A percentile compares a stretch with the other conserved stretches of the same genome.
These are phyloP conservation scores for Bipolaris gigantea DNA, from an alignment of 2,329 filamentous ascomycete species.

Conservation along the genomic window DNA sequence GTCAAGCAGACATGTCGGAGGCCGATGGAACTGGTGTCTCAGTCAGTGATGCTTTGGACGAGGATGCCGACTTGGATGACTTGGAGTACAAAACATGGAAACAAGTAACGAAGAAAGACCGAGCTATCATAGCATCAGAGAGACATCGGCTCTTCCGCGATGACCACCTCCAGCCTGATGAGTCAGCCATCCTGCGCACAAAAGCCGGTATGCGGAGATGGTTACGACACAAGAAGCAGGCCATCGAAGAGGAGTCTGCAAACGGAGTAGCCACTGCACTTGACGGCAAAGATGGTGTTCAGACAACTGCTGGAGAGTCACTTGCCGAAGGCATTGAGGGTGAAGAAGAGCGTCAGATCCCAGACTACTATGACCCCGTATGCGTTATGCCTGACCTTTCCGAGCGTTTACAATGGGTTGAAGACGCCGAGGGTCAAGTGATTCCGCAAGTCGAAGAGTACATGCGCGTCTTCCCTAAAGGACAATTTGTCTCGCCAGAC, in stretches of 20 bases:
- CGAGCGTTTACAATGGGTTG: constrained; percentile 78
- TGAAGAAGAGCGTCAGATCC: constrained; percentile 76
- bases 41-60: constrained; percentile 67
- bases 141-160: constrained; percentile 83
- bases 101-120: constrained; percentile 95
- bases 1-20: constrained; percentile 84
- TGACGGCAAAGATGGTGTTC: constrained; percentile 52
- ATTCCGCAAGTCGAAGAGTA: constrained; percentile 87
- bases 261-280: constrained; percentile 55
- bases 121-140: constrained; percentile 82
- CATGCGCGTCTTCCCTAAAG: constrained; percentile 73
- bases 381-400: constrained; percentile 84
- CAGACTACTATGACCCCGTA: constrained; percentile 91
- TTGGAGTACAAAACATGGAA: constrained; percentile 97
- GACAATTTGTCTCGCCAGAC: constrained; percentile 73
- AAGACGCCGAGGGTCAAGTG: constrained; percentile 85
- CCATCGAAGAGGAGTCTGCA: constrained; percentile 44
- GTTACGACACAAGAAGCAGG: constrained; percentile 75
- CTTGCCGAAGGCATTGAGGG: constrained; percentile 92
- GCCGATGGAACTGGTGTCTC: constrained; percentile 72
- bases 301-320: constrained; percentile 65
- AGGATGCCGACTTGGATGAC: constrained; percentile 84
- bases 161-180: constrained; percentile 81
- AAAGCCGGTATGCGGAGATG: constrained; percentile 90
- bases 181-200: constrained; percentile 80